Conservation (phyloP, 2,329 filamentous ascomycete genomes). For the Epichloe baconii region DNA sequence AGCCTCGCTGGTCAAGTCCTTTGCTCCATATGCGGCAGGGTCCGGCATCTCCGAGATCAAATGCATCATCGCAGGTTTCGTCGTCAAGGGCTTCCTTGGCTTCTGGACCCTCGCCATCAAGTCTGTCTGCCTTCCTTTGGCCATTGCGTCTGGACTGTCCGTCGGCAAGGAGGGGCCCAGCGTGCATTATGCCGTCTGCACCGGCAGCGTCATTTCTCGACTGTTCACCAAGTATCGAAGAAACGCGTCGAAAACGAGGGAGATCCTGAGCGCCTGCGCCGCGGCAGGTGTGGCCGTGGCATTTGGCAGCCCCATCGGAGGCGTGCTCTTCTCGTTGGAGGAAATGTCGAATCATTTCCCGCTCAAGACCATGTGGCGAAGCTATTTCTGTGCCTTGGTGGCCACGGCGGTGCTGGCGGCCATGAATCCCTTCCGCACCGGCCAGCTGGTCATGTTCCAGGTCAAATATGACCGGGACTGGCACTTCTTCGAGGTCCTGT, state of each 20-base stretch:
- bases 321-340: constrained; percentile 90
- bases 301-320: constrained; percentile 94
- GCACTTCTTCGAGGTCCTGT: constrained; percentile 94
- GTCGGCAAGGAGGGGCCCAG: constrained; percentile 96
- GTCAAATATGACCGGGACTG: constrained; percentile 90
- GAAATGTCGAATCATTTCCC: constrained; percentile 97
- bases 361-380: constrained; percentile 93
- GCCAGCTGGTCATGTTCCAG: constrained; percentile 98
- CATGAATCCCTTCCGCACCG: constrained; percentile 96
- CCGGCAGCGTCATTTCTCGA: constrained; percentile 87
- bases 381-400: constrained; percentile 93
- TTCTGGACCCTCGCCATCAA: constrained; percentile 90
- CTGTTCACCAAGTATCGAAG: constrained; percentile 85
- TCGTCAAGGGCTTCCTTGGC: constrained; percentile 96
- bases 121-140: constrained; percentile 76
- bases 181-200: constrained; percentile 98
- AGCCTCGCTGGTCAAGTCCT: constrained; percentile 74
- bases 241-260: constrained; percentile 86
- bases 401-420: constrained; percentile 84
- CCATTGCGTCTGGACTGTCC: constrained; percentile 85
- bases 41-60: constrained; percentile 99
- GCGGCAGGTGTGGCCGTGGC: constrained; percentile 92
- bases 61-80: constrained; percentile 95
- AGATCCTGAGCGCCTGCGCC: constrained; percentile 88
- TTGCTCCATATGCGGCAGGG: constrained; percentile 90